Evolutionary conservation across 805 yeast species (phyloP).

Genomic region (Candida dajiaensis): DNA sequence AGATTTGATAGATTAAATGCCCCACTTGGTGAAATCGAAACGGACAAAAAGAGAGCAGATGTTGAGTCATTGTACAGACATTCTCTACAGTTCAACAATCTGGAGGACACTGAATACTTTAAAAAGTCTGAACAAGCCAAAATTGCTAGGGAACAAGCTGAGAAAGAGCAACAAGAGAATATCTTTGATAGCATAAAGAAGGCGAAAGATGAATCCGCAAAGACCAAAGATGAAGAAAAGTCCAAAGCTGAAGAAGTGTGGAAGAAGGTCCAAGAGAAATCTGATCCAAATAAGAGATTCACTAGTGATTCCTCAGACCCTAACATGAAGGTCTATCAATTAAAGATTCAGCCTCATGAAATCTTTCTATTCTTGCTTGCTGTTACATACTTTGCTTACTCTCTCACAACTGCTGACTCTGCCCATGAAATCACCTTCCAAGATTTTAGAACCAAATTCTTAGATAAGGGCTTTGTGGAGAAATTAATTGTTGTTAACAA

Average conservation of each 20-base stretch:
- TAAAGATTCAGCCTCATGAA: slow-evolving; percentile 30
- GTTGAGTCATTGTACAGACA: not conserved
- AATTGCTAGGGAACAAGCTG: slow-evolving; percentile 3
- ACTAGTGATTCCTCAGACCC: slow-evolving; percentile 25
- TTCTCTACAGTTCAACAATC: not conserved
- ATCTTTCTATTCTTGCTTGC: slow-evolving; percentile 28
- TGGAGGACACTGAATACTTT: not conserved
- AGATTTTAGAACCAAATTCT: slow-evolving; percentile 70
- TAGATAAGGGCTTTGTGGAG: slow-evolving; percentile 74
- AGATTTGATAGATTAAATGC: slow-evolving; percentile 1
- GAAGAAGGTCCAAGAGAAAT: not conserved
- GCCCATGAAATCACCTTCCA: slow-evolving; percentile 77
- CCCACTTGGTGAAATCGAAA: not conserved
- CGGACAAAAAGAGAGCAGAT: not conserved
- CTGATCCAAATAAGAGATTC: slow-evolving; percentile 15
- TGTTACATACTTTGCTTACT: slow-evolving; percentile 26
- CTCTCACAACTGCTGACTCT: slow-evolving; percentile 25
- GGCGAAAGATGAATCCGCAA: slow-evolving; percentile 15
- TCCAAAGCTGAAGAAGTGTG: not conserved
- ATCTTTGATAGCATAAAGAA: not conserved
- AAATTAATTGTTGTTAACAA: slow-evolving; percentile 74
- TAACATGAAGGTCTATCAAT: slow-evolving; percentile 24
- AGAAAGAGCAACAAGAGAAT: not conserved
- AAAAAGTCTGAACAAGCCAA: not conserved
- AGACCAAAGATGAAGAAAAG: not conserved